A percentile compares a stretch with the other conserved stretches of the same genome.
Evolutionary conservation across 1,139 yeast species (phyloP).

Genomic region (Hemisphaericaspora subhashii): DNA sequence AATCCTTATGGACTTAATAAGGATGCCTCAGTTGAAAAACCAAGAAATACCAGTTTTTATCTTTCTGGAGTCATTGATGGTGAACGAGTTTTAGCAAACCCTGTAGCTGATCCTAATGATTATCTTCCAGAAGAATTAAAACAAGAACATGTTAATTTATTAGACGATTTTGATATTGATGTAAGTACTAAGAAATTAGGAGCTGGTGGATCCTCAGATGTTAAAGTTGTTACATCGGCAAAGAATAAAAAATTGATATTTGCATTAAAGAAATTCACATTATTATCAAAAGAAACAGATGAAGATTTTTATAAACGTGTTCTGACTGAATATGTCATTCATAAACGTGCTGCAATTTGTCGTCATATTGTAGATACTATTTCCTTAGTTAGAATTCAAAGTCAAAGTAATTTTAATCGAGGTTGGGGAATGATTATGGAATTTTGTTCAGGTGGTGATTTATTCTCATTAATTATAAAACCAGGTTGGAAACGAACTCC

Average conservation of each 20-base stretch:
- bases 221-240: slow-evolving; percentile 47
- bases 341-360: slow-evolving; percentile 49
- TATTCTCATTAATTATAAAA: slow-evolving; percentile 43
- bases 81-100: slow-evolving; percentile 54
- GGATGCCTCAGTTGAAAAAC: slow-evolving; percentile 33
- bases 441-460: slow-evolving; percentile 57
- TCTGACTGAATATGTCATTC: slow-evolving; percentile 60
- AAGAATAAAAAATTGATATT: slow-evolving; percentile 40
- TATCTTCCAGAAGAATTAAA: slow-evolving; percentile 56
- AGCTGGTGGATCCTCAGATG: slow-evolving; percentile 73
- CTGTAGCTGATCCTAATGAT: slow-evolving; percentile 69
- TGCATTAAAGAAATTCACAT: slow-evolving; percentile 68
- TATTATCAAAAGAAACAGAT: slow-evolving; percentile 60
- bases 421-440: slow-evolving; percentile 82
- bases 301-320: slow-evolving; percentile 68
- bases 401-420: slow-evolving; percentile 53
- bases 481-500: slow-evolving; percentile 51
- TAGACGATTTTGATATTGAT: slow-evolving; percentile 61
- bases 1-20: slow-evolving; percentile 49
- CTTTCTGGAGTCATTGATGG: slow-evolving; percentile 38
- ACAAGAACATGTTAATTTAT: slow-evolving; percentile 51
- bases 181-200: slow-evolving; percentile 54
- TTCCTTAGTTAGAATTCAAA: slow-evolving; percentile 58
- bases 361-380: slow-evolving; percentile 61
- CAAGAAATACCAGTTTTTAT: slow-evolving; percentile 43